Percentiles rank a stretch among this genome's conserved stretches.
Conservation (phyloP, 139 green algal species). For the Coccomyxa sp. region DNA sequence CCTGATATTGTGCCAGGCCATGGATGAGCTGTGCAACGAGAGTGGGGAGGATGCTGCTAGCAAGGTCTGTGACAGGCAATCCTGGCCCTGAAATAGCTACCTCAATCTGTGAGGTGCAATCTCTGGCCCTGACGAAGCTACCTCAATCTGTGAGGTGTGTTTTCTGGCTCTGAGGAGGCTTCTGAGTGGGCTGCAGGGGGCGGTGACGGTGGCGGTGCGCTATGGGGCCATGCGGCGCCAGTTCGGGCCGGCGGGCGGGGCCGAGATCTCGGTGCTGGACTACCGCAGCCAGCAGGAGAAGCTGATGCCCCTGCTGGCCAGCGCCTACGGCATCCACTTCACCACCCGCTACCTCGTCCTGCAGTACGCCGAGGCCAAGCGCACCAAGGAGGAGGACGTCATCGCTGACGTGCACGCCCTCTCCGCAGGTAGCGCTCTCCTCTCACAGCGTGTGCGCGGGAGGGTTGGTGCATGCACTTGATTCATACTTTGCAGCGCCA, state of each 20-base stretch:
- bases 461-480: too few relatives aligned
- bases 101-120: background rate
- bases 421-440: constrained; percentile 23
- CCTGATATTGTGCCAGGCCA: too few relatives aligned
- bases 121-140: background rate
- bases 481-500: too few relatives aligned
- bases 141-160: background rate
- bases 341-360: constrained; percentile 48
- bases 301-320: constrained; percentile 78
- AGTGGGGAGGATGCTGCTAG: background rate
- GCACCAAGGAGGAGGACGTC: constrained; percentile 58
- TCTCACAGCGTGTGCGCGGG: too few relatives aligned
- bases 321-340: constrained; percentile 69
- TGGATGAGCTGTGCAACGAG: too few relatives aligned
- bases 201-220: constrained; percentile 69
- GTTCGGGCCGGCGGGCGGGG: constrained; percentile 69
- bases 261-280: constrained; percentile 76
- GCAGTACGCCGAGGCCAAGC: constrained; percentile 74
- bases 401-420: constrained; percentile 65
- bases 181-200: constrained; percentile 25
- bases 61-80: background rate
- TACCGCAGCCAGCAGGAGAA: constrained; percentile 73
- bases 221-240: constrained; percentile 73
- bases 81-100: background rate
- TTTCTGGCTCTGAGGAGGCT: background rate